These are phyloP conservation scores for Chaetomium globosum DNA, from an alignment of 2,329 filamentous ascomycete genomes.

Conservation along the genomic window DNA sequence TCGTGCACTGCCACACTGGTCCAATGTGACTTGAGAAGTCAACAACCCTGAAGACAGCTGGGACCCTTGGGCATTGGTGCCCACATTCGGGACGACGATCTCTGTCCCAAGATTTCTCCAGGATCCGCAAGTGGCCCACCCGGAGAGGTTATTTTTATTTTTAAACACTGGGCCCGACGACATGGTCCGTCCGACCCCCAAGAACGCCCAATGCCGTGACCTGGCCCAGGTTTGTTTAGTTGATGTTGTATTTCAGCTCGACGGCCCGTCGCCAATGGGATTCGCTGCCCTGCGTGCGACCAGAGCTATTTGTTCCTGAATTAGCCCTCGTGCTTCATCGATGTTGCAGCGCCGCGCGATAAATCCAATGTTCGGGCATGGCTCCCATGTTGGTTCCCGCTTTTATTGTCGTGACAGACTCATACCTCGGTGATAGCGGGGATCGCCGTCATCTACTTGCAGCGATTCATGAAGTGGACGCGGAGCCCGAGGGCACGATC, in stretches of 20 bases:
- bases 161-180: slow-evolving; percentile 25
- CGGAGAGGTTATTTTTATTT: slow-evolving; percentile 25
- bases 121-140: slow-evolving; percentile 16
- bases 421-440: slow-evolving; percentile 3
- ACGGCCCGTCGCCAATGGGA: slow-evolving; percentile 24
- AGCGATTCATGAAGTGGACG: neutral
- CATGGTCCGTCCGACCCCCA: slow-evolving; percentile 21
- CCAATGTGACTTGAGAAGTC: neutral
- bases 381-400: neutral
- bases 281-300: slow-evolving; percentile 1
- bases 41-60: neutral
- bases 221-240: slow-evolving; percentile 1
- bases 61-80: neutral
- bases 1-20: slow-evolving; percentile 22
- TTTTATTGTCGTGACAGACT: neutral
- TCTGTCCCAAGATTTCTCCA: slow-evolving; percentile 18
- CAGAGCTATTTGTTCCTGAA: slow-evolving; percentile 29
- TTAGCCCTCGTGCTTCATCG: slow-evolving; percentile 29
- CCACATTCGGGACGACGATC: slow-evolving; percentile 18
- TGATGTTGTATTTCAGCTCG: slow-evolving; percentile 32
- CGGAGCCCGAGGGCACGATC: neutral
- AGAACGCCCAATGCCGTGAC: slow-evolving; percentile 23
- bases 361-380: slow-evolving; percentile 1
- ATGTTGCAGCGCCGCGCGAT: slow-evolving; percentile 20
- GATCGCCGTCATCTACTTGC: neutral